These are phyloP conservation scores for Dioszegia aurantiaca DNA, from an alignment of 768 basidiomycete species.

Conservation along the genomic window DNA sequence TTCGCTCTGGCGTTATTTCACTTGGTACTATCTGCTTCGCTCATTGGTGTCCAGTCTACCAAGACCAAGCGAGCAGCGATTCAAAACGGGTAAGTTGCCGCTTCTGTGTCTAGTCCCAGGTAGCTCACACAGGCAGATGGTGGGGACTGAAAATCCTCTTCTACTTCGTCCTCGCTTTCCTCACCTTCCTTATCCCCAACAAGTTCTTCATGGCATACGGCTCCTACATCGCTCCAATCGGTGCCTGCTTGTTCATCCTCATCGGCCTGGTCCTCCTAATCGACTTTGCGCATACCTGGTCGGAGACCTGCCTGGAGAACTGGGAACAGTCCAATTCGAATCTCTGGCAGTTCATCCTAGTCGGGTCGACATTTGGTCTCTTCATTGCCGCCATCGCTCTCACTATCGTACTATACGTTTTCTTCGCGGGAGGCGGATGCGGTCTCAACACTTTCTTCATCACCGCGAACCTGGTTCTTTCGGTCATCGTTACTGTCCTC, in stretches of 20 bases:
- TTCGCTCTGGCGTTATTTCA: slow-evolving; percentile 91
- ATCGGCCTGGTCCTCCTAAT: slow-evolving; percentile 94
- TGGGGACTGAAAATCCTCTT: slow-evolving; percentile 95
- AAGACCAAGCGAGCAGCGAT: slow-evolving; percentile 88
- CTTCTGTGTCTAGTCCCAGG: background rate
- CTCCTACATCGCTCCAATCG: slow-evolving; percentile 80
- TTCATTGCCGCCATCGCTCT: slow-evolving; percentile 77
- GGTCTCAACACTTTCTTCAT: slow-evolving; percentile 96
- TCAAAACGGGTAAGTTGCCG: slow-evolving; percentile 78
- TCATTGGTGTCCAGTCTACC: slow-evolving; percentile 86
- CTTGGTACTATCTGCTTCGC: slow-evolving; percentile 68
- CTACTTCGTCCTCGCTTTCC: slow-evolving; percentile 75
- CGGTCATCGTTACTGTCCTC: slow-evolving; percentile 72
- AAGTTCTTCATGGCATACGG: slow-evolving; percentile 98
- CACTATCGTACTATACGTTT: slow-evolving; percentile 83
- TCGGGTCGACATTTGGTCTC: slow-evolving; percentile 85
- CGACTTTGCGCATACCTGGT: slow-evolving; percentile 98
- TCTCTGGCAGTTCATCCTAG: slow-evolving; percentile 93
- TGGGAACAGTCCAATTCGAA: slow-evolving; percentile 87
- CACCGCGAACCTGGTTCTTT: slow-evolving; percentile 82
- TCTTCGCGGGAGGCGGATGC: slow-evolving; percentile 83
- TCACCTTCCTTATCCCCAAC: slow-evolving; percentile 94
- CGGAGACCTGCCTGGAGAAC: slow-evolving; percentile 90
- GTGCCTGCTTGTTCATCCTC: slow-evolving; percentile 91
- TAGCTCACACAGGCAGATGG: slow-evolving; percentile 63